A percentile compares a stretch with the other conserved stretches of the same genome.
These are phyloP conservation scores for Coccomyxa subellipsoidea DNA, from an alignment of 163 green algal genomes.

Conservation along the genomic window DNA sequence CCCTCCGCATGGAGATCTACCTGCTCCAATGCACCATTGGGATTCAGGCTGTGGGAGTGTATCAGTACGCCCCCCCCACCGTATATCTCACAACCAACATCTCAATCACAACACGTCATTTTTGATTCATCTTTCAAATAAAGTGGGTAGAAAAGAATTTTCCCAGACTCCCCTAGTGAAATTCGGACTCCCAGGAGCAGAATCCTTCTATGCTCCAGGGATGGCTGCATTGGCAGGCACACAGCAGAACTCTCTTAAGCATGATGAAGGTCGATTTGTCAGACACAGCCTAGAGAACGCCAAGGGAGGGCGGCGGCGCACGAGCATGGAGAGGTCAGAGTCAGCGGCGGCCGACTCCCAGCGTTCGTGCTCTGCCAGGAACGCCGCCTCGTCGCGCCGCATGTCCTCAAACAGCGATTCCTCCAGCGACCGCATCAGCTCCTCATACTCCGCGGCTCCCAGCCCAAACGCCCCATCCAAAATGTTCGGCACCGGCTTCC, in stretches of 20 bases:
- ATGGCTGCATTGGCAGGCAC: no score
- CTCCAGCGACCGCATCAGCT: conserved; percentile 12
- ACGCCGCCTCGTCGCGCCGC: neutral
- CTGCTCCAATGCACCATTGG: neutral
- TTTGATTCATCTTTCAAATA: no score
- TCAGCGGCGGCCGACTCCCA: neutral
- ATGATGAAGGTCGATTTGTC: no score
- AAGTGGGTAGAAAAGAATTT: no score
- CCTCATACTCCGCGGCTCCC: neutral
- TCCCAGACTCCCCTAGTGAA: no score
- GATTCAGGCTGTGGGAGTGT: no score
- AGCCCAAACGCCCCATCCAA: neutral
- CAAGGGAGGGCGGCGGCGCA: neutral
- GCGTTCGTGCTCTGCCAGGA: neutral
- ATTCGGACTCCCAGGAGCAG: no score
- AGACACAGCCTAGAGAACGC: neutral
- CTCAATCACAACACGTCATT: no score
- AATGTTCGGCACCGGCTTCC: neutral
- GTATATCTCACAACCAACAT: no score
- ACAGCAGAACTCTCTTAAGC: no score
- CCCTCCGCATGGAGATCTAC: neutral
- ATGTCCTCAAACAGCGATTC: conserved; percentile 1
- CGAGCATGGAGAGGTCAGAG: neutral
- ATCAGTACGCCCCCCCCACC: no score
- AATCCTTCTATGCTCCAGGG: no score